A percentile compares a stretch with the other conserved stretches of the same genome.
phyloP scores from a whole-genome alignment of 192 early-diverging fungal genomes.

The Podila minutissima region DNA sequence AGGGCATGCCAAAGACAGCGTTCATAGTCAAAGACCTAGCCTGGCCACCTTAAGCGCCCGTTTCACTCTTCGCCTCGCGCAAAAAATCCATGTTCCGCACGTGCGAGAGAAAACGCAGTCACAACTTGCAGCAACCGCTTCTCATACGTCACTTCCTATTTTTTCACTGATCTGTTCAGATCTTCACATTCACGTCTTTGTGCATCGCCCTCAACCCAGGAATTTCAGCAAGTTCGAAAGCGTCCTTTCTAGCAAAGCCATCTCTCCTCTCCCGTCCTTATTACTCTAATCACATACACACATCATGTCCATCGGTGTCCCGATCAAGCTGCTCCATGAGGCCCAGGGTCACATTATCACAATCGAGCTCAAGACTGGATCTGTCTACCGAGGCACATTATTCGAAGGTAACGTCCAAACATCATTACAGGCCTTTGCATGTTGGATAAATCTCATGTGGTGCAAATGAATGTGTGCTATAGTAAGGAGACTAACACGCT shows the following conservation, averaged over 20 bases:
- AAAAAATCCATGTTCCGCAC: too few relatives aligned
- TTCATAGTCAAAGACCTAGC: too few relatives aligned
- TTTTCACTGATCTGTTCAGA: neutral
- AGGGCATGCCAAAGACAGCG: too few relatives aligned
- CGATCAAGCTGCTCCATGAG: constrained; percentile 97
- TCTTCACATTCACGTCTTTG: too few relatives aligned
- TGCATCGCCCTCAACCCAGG: too few relatives aligned
- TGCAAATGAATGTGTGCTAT: too few relatives aligned
- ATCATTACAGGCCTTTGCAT: neutral
- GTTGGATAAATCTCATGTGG: neutral
- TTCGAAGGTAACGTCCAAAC: constrained; percentile 72
- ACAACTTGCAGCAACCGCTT: too few relatives aligned
- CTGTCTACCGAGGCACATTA: constrained; percentile 94
- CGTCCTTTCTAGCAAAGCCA: neutral
- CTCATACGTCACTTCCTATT: neutral
- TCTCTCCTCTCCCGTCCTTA: neutral
- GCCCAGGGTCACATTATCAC: constrained; percentile 96
- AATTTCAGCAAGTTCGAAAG: too few relatives aligned
- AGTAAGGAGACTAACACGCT: too few relatives aligned
- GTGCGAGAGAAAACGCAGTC: too few relatives aligned
- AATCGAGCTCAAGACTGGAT: constrained; percentile 94
- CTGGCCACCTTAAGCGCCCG: too few relatives aligned
- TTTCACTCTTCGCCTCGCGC: too few relatives aligned
- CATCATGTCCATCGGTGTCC: constrained; percentile 90
- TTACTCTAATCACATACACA: constrained; percentile 4